Evolutionary conservation across 345 rosid species (phyloP).

Genomic region (Geranium rotundifolium): DNA sequence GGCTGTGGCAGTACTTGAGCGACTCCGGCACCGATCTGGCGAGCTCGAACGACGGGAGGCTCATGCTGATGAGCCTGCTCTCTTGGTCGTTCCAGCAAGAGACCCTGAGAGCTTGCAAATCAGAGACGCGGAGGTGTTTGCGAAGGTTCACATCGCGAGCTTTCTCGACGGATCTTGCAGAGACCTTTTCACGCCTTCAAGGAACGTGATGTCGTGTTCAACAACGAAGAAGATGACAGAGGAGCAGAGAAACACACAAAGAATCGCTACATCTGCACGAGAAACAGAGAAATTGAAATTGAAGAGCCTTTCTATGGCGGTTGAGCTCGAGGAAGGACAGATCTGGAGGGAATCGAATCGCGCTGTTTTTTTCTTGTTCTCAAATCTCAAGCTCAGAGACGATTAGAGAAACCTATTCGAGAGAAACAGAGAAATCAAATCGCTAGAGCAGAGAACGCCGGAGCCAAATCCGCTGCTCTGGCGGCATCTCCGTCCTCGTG

Average conservation of each 20-base stretch:
- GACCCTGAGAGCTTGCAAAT: constrained; percentile 47
- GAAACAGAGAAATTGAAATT: constrained; percentile 5
- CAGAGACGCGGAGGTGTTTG: constrained; percentile 30
- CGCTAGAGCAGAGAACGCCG: too few relatives aligned
- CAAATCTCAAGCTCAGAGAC: too few relatives aligned
- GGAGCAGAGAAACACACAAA: constrained; percentile 2
- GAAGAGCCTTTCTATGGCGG: background rate
- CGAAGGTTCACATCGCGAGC: constrained; percentile 31
- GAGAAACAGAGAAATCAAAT: constrained; percentile 1
- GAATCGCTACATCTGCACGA: background rate
- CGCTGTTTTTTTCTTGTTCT: background rate
- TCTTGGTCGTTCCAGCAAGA: constrained; percentile 50
- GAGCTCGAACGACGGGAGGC: constrained; percentile 27
- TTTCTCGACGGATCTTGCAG: constrained; percentile 23
- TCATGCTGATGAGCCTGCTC: constrained; percentile 33
- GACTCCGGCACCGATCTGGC: constrained; percentile 40
- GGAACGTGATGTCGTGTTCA: constrained; percentile 43
- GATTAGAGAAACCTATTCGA: background rate
- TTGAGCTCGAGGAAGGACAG: background rate
- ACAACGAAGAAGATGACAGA: constrained; percentile 12
- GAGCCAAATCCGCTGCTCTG: too few relatives aligned
- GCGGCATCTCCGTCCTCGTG: too few relatives aligned
- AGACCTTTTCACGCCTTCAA: constrained; percentile 35
- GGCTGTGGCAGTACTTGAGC: constrained; percentile 36
- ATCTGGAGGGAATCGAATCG: background rate